Evolutionary conservation across 2,329 filamentous ascomycete species (phyloP), one percentile per base, ranked within the genome.

Genomic region (Hypoxylon sp.): DNA sequence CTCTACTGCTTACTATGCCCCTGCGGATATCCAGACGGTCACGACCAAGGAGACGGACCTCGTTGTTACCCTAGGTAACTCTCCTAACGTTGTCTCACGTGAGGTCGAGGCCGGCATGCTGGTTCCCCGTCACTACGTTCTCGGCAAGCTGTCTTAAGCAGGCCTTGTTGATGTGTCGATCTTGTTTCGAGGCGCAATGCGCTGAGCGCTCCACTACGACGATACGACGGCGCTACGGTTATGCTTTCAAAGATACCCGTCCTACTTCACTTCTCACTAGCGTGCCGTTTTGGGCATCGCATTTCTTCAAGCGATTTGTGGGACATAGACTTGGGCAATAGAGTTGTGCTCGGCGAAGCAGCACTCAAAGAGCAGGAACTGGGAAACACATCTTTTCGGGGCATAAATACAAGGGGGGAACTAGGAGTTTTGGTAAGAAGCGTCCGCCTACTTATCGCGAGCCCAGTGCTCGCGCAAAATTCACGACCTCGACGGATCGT

Each of bases 21-120:
- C 81, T 9, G 83, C 89, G 62, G 87, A 89, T 66, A 72, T 87
- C 70, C 84, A 87, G 79, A 89, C 87, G 75, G 85, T 86, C 78
- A 75, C 79, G 41, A 87, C 85, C 30, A 46, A 71, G 5, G 83
- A 85, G 76, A 75, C 71, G 14, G 80, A 87, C 68, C 78, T 89
- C 72, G 78, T 87, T 75, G 84, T 82, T 76, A 86, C 84, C 25
- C 82, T 87, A 7, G 84, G 85, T 55, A 69, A 71, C 49, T 21
- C 67, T 51, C 63, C 61, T 45, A 59, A 63, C 19, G 46, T 68
- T 3, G 67, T 65, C 17, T 21, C 70, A 14, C 75, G 73, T 34
- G 73, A 77, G 10, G 70, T 67, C 9, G 66, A 73, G 58, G 34
- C 62, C 30, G 53, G 38, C 41, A 57, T 63, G 53, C 63, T 73